Base-by-base conservation (phyloP, 1,284 basidiomycete species). In the Rhodotorula sp. region DNA sequence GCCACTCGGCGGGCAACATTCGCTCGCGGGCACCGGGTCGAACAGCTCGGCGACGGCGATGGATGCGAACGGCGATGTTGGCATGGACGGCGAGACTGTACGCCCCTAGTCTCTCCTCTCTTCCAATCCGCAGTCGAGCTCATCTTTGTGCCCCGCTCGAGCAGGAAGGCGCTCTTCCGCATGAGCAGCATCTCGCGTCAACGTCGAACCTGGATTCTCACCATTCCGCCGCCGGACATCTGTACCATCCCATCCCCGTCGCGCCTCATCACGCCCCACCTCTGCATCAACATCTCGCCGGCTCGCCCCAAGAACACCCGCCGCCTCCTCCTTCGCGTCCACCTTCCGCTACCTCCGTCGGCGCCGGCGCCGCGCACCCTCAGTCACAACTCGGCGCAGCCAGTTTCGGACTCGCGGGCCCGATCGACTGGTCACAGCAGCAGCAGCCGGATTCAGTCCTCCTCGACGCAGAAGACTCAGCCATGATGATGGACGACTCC, bases 241-340 rank as follows among this genome's bases (percentile, higher is more conserved):
- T 26, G 20, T 55, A n/a, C 62, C 49, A 44, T 10, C 42, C 55
- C 29, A 24, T 24, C 37, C 24, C 24, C 56, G n/a, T 33, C 26
- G 63, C 68, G 7, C 71, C 69, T 3, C 71, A 73, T 54, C 66
- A 73, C n/a, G 71, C 71, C 7, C 71, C 71, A 4, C 69, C 71
- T 1, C 63, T 73, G 15, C 61, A 73, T 42, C 59, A 61, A 8
- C 68, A 73, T 26, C 68, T 73, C 42, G 71, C 69, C 20, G 71
- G 71, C 10, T 70, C 68, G 4, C 71, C 71, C 4, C 26, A 44
- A 15, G 22, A 37, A 6, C 42, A n/a, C 22, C 53, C 15, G 12
- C 20, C 30, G 8, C 12, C n/a, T 29, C 29, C 53, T 29, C 37
- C 37, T 37, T 37, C 37, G 46, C 53, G 53, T 26, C n/a, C 53